Conservation (phyloP, 73 alveolate species). For the Symbiodinium pilosum region DNA sequence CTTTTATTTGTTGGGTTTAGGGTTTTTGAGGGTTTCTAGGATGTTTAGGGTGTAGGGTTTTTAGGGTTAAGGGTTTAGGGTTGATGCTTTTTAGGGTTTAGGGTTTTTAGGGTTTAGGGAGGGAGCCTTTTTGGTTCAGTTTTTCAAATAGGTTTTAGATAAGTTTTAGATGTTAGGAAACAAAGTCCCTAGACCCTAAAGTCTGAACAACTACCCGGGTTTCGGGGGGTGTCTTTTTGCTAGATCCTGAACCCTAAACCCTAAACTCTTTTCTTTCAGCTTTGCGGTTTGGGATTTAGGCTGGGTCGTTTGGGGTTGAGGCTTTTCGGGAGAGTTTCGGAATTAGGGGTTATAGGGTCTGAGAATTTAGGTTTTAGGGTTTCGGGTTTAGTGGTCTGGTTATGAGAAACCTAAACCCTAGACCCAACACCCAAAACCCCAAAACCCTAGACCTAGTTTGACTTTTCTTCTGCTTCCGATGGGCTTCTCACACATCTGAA, state of each 20-base stretch:
- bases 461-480: no score
- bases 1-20: neutral
- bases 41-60: neutral
- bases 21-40: neutral
- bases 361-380: no score
- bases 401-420: neutral
- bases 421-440: neutral
- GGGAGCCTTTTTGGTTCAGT: neutral
- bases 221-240: neutral
- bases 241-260: neutral
- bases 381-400: no score
- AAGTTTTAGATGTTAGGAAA: neutral
- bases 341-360: no score
- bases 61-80: neutral
- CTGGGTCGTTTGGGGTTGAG: no score
- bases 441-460: neutral
- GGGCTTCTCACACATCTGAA: no score
- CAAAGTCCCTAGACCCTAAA: neutral
- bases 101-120: neutral
- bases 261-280: neutral
- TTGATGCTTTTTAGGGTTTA: neutral
- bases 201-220: neutral
- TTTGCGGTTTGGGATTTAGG: no score
- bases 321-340: no score
- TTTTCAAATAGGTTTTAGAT: no score